A percentile compares a stretch with the other conserved stretches of the same genome.
These are phyloP conservation scores for Neonectria sp. DNA, from an alignment of 2,329 filamentous ascomycete species.

Conservation along the genomic window DNA sequence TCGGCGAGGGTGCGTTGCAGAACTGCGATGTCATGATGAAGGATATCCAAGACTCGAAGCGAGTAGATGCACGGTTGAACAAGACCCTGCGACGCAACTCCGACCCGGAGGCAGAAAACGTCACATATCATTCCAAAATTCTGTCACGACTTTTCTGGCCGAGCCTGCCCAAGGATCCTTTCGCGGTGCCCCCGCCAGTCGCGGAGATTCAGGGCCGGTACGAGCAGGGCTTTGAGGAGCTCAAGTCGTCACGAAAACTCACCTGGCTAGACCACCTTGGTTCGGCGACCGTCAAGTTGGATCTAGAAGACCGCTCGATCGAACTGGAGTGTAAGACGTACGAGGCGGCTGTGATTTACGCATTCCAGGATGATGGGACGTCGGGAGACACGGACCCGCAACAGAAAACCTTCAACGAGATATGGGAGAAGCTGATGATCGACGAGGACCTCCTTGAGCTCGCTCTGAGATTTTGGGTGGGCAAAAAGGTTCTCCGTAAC, in stretches of 20 bases:
- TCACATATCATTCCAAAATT: conserved; percentile 82
- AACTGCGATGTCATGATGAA: conserved; percentile 98
- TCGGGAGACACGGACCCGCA: conserved; percentile 53
- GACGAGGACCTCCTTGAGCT: conserved; percentile 79
- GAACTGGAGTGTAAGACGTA: conserved; percentile 83
- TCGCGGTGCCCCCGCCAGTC: conserved; percentile 74
- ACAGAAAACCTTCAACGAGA: conserved; percentile 65
- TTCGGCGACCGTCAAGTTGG: conserved; percentile 83
- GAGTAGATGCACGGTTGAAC: conserved; percentile 78
- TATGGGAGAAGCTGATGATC: conserved; percentile 76
- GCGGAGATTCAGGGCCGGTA: conserved; percentile 77
- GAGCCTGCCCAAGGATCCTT: conserved; percentile 78
- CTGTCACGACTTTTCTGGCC: conserved; percentile 97
- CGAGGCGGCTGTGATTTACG: conserved; percentile 89
- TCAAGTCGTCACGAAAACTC: conserved; percentile 88
- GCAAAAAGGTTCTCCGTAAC: conserved; percentile 75
- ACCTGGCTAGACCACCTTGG: conserved; percentile 90
- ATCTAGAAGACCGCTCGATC: conserved; percentile 85
- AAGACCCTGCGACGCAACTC: conserved; percentile 52
- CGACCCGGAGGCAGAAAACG: conserved; percentile 32
- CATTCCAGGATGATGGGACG: conserved; percentile 74
- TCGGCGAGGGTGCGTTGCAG: conserved; percentile 88
- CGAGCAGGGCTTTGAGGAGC: conserved; percentile 80
- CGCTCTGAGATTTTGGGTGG: conserved; percentile 81
- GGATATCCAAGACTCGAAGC: conserved; percentile 87